phyloP scores from a whole-genome alignment of 805 yeast species.

The Wickerhamiella sorbophila region DNA sequence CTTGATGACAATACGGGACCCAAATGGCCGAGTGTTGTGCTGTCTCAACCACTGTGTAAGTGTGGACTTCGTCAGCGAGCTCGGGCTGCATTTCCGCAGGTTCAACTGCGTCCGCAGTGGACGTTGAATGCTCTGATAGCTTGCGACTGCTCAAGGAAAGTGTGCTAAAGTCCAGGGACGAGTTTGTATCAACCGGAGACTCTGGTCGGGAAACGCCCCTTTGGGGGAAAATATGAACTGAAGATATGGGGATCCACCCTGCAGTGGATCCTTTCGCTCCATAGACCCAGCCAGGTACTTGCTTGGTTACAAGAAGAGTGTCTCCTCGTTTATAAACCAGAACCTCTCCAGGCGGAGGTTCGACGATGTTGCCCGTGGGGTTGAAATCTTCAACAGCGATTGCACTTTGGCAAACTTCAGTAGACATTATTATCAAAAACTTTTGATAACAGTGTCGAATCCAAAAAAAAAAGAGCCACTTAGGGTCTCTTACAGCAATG shows the following conservation, averaged over 20 bases:
- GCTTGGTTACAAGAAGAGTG: not conserved
- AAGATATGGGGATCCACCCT: not conserved
- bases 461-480: no score
- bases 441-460: no score
- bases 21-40: not conserved
- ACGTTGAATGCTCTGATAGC: not conserved
- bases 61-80: not conserved
- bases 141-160: slow-evolving; percentile 1
- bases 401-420: not conserved
- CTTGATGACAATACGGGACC: slow-evolving; percentile 1
- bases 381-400: not conserved
- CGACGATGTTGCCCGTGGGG: not conserved
- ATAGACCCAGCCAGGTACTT: not conserved
- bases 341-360: not conserved
- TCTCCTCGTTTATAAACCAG: not conserved
- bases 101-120: not conserved
- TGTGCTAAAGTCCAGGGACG: not conserved
- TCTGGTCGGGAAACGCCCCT: not conserved
- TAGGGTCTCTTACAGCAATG: no score
- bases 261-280: not conserved
- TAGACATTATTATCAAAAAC: no score
- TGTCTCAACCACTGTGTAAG: not conserved
- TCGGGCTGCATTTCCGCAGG: not conserved
- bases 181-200: not conserved
- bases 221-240: not conserved